Base-by-base conservation (phyloP, 768 basidiomycete species). In the Boletus eberwhitei region DNA sequence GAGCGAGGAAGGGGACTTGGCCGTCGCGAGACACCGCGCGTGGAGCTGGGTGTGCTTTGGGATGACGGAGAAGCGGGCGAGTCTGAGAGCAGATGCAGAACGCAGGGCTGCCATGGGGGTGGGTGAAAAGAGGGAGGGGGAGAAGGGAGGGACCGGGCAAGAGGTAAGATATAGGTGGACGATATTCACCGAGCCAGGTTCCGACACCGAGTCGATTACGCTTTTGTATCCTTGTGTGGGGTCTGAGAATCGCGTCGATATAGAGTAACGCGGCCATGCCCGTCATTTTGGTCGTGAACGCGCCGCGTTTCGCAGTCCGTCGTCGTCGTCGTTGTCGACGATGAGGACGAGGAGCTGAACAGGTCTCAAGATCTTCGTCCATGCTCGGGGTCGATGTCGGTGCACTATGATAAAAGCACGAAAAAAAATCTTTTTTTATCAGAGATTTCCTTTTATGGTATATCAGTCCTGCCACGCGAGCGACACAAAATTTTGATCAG, bases 1-100 rank as follows among this genome's bases (percentile, higher is more conserved):
- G 59, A 95, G 77, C 31, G 85, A 82, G 1, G 76, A 60, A 12
- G 83, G 79, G 22, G 79, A 71, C 66, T 80, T 84, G 51, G 83
- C 76, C 13, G 85, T 86, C 26, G 87, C 86, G 53, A 88, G 75
- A 48, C 75, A 74, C 32, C 71, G 55, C 26, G 78, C 73, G 38
- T 50, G 26, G 35, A 64, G 52, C 51, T 60, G 47, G 51, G 53
- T 19, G 47, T 61, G 57, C 59, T 48, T 67, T 52, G 61, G 48
- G 53, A 55, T 19, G 5, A 55, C 50, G 16, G 63, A 50, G 11
- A 58, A 59, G 34, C 48, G 48, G 48, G 65, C 48, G n/a, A 56
- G 61, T 44, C 55, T 63, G 46, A 62, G 60, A 48, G 62, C 62
- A 50, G 62, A 65, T 53, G 62, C 64, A 49, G 64, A 54, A 24